A percentile compares a stretch with the other conserved stretches of the same genome.
These are phyloP conservation scores for Akanthomyces lecanii DNA, from an alignment of 2,329 filamentous ascomycete species.

Conservation along the genomic window DNA sequence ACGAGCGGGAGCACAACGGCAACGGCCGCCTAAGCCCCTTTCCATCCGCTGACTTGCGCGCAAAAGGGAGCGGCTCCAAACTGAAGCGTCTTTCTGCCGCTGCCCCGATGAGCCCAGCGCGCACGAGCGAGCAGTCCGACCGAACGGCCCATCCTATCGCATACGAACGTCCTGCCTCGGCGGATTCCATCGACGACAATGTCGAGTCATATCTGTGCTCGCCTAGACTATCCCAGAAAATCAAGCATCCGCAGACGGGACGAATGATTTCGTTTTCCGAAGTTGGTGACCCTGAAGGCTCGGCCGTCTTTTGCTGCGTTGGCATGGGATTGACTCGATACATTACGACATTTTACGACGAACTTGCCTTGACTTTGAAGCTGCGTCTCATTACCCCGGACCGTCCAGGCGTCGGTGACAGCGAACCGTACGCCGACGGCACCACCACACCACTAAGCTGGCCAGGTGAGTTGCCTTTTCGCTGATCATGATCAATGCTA, in stretches of 20 bases:
- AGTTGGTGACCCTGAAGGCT: conserved; percentile 87
- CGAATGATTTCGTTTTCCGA: conserved; percentile 93
- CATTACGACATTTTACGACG: conserved; percentile 95
- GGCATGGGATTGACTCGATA: conserved; percentile 97
- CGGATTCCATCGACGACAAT: conserved; percentile 83
- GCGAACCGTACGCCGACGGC: conserved; percentile 76
- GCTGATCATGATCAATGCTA: conserved; percentile 21
- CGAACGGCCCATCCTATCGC: conserved; percentile 38
- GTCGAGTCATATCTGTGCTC: conserved; percentile 82
- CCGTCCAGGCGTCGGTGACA: conserved; percentile 88
- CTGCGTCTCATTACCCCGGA: conserved; percentile 90
- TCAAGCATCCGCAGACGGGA: conserved; percentile 79
- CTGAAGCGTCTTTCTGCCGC: conserved; percentile 51
- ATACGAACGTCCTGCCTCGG: conserved; percentile 71
- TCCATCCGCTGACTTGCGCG: conserved; percentile 31
- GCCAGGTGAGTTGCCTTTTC: conserved; percentile 61
- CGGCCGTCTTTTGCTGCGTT: conserved; percentile 91
- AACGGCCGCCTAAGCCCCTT: conserved; percentile 46
- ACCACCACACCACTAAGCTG: conserved; percentile 85
- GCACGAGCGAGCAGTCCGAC: conserved; percentile 26
- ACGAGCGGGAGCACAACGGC: conserved; percentile 45
- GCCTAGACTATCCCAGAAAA: conserved; percentile 80
- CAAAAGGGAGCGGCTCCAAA: conserved; percentile 54
- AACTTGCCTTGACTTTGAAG: conserved; percentile 82
- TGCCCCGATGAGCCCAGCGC: conserved; percentile 41